Evolutionary conservation across 2,329 filamentous ascomycete genomes (phyloP), one percentile per base, ranked within the genome.

Genomic region (Paraconiothyrium sp.): DNA sequence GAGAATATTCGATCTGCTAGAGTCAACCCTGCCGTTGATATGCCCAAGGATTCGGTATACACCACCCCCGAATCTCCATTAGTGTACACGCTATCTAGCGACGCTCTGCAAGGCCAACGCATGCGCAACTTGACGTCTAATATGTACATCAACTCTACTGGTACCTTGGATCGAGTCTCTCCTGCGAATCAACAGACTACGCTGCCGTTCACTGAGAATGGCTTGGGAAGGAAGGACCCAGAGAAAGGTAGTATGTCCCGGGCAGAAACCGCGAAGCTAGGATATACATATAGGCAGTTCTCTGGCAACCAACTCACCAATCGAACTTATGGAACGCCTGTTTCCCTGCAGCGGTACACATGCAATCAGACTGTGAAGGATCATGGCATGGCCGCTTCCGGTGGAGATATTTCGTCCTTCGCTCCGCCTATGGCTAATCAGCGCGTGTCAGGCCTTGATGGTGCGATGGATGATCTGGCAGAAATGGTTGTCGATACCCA

Each of bases 381-480:
- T 58, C 56, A 68, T 37, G 61, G 60, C n/a, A 54, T 61, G 4
- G 60, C 60, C 20, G 54, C 57, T 4, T 39, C 62, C 30, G 48
- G 49, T 54, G 63, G 46, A 54, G 58, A 66, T 30, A 44, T 34
- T 39, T 50, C 63, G 13, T 44, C 61, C 35, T 47, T 61, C 44
- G 51, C 60, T 59, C 69, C 72, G 55, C 62, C 66, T 30, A 66
- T 68, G 60, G 65, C 69, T 62, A 65, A 70, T 54, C 65, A 73
- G 56, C 69, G 69, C 54, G 60, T 76, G 48, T 75, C 73, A 63
- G 74, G 75, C 24, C 67, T 78, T 52, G 77, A 80, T 59, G 78
- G 78, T 37, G 74, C 77, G 9, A 75, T 78, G 74, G 78, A 80
- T 49, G 78, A 79, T 47, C 59, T 79, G 37, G 70, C 70, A 35